These are phyloP conservation scores for Bondarzewia mesenterica DNA, from an alignment of 1,284 basidiomycete species.

Conservation along the genomic window DNA sequence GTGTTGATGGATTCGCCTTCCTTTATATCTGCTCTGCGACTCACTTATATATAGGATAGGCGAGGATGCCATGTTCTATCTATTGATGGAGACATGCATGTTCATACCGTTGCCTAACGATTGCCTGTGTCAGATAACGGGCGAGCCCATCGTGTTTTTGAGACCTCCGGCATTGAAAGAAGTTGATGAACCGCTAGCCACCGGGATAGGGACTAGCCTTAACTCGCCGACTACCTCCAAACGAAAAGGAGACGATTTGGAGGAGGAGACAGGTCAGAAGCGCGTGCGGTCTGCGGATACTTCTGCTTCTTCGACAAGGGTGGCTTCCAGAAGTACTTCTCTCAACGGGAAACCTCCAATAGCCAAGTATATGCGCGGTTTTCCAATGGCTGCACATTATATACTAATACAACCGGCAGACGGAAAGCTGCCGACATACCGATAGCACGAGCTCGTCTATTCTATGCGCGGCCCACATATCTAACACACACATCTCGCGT, in stretches of 20 bases:
- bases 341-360: background rate
- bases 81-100: slow-evolving; percentile 64
- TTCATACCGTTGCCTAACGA: slow-evolving; percentile 70
- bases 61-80: slow-evolving; percentile 60
- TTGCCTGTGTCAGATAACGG: slow-evolving; percentile 77
- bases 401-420: slow-evolving; percentile 20
- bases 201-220: background rate
- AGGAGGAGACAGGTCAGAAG: background rate
- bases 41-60: slow-evolving; percentile 46
- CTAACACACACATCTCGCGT: slow-evolving; percentile 38
- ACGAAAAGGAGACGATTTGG: slow-evolving; percentile 13
- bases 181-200: background rate
- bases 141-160: slow-evolving; percentile 51
- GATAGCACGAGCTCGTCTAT: slow-evolving; percentile 51
- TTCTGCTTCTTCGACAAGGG: background rate
- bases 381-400: background rate
- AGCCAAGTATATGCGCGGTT: background rate
- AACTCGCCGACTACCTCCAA: background rate
- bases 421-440: slow-evolving; percentile 43
- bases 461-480: slow-evolving; percentile 57
- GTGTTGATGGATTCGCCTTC: slow-evolving; percentile 7
- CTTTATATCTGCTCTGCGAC: background rate
- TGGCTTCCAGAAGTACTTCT: background rate
- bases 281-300: slow-evolving; percentile 1
- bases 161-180: slow-evolving; percentile 19